Percentiles rank a stretch among this genome's conserved stretches.
phyloP scores from a whole-genome alignment of 805 yeast genomes.

The Ogataea pilisensis region DNA sequence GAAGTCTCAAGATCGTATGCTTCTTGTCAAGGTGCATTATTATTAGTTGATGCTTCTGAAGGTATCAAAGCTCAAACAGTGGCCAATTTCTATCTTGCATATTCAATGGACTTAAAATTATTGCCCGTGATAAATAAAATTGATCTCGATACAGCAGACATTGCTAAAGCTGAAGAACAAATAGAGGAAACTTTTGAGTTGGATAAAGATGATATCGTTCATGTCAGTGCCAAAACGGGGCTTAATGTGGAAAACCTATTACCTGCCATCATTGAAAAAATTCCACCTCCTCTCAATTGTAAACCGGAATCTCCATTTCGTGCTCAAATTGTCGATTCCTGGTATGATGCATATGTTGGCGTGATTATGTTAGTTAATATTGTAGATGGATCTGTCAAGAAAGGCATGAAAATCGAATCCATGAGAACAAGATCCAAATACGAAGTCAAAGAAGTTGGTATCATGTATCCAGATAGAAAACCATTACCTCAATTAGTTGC shows the following conservation, averaged over 20 bases:
- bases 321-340: slow-evolving; percentile 88
- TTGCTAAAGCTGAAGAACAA: slow-evolving; percentile 75
- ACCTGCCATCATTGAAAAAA: slow-evolving; percentile 74
- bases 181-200: slow-evolving; percentile 82
- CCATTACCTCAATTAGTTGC: slow-evolving; percentile 63
- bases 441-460: slow-evolving; percentile 90
- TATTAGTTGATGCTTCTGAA: slow-evolving; percentile 90
- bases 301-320: slow-evolving; percentile 48
- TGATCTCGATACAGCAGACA: slow-evolving; percentile 84
- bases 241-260: slow-evolving; percentile 70
- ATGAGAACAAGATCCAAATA: slow-evolving; percentile 74
- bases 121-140: slow-evolving; percentile 91
- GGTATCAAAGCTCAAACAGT: slow-evolving; percentile 98
- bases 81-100: slow-evolving; percentile 92
- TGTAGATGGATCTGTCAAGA: slow-evolving; percentile 74
- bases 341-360: slow-evolving; percentile 94
- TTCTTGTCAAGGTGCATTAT: slow-evolving; percentile 89
- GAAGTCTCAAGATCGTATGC: slow-evolving; percentile 95
- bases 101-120: slow-evolving; percentile 73
- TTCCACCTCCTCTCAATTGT: slow-evolving; percentile 58
- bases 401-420: slow-evolving; percentile 71
- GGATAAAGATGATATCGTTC: slow-evolving; percentile 65
- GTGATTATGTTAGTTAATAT: slow-evolving; percentile 81
- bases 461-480: slow-evolving; percentile 87
- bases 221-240: slow-evolving; percentile 92